Conservation (phyloP, 225 moss, liverwort and hornwort genomes). For the Bryoerythrophyllum caledonicum region DNA sequence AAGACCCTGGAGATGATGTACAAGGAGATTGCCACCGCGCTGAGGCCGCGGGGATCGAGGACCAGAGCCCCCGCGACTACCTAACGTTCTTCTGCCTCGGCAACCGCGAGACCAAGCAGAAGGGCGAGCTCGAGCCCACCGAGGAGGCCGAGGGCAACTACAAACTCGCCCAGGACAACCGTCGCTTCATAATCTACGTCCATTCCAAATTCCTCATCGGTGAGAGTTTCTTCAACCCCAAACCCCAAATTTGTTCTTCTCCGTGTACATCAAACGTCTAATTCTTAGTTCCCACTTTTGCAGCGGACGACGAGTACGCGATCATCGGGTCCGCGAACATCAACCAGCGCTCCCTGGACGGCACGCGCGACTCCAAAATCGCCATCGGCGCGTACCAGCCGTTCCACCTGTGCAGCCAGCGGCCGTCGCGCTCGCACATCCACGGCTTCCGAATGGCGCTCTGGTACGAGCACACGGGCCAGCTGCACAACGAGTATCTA, state of each 20-base stretch:
- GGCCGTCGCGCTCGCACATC: conserved; percentile 59
- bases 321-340: conserved; percentile 87
- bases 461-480: conserved; percentile 85
- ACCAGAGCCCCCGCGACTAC: conserved; percentile 69
- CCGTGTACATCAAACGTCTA: too few species aligned
- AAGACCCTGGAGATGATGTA: conserved; percentile 93
- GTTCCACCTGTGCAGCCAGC: conserved; percentile 33
- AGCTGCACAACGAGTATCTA: conserved; percentile 64
- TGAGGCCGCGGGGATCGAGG: conserved; percentile 44
- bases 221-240: too few species aligned
- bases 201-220: conserved; percentile 41
- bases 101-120: conserved; percentile 57
- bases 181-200: conserved; percentile 77
- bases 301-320: conserved; percentile 89
- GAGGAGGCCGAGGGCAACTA: conserved; percentile 52
- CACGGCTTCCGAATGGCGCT: conserved; percentile 82
- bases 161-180: conserved; percentile 53
- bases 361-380: conserved; percentile 81
- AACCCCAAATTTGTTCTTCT: too few species aligned
- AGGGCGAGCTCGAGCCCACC: conserved; percentile 54
- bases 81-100: conserved; percentile 84
- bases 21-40: conserved; percentile 55
- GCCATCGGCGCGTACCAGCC: conserved; percentile 91
- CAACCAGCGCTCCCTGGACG: conserved; percentile 78
- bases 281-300: too few species aligned